Evolutionary conservation across 2,329 filamentous ascomycete species (phyloP).

Genomic region (Trichophaea hybrida): DNA sequence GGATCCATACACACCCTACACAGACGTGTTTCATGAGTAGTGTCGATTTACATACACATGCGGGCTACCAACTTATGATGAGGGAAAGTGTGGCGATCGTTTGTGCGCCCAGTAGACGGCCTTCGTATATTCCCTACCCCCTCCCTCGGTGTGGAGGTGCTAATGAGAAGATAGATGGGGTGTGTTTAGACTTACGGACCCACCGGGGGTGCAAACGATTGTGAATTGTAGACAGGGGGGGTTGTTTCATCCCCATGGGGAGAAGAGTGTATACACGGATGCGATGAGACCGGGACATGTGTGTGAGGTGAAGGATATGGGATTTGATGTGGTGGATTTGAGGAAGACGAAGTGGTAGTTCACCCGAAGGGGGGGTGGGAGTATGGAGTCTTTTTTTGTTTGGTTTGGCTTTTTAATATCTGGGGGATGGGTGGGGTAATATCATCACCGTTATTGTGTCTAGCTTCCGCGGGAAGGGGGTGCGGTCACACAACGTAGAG

Average conservation of each 20-base stretch:
- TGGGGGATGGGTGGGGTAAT: no score
- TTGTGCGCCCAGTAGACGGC: conserved; percentile 68
- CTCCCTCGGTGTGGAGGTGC: not conserved
- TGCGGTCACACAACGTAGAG: no score
- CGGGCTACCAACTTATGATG: conserved; percentile 90
- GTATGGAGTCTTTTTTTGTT: not conserved
- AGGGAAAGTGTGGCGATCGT: conserved; percentile 94
- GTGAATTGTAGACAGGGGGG: conserved; percentile 62
- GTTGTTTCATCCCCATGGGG: conserved; percentile 66
- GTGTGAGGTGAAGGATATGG: conserved; percentile 41
- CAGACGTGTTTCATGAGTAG: conserved; percentile 98
- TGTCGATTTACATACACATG: conserved; percentile 82
- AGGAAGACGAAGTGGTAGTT: conserved; percentile 27
- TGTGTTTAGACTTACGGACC: conserved; percentile 84
- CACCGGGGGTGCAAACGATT: conserved; percentile 76
- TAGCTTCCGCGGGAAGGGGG: no score
- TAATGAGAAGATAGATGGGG: conserved; percentile 49
- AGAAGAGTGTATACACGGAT: conserved; percentile 35
- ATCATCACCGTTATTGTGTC: no score
- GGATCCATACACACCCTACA: conserved; percentile 95
- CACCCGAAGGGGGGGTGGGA: conserved; percentile 1
- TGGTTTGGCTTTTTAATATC: no score
- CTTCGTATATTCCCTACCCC: conserved; percentile 45
- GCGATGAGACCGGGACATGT: conserved; percentile 42
- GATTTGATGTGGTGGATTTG: conserved; percentile 54